Conservation (phyloP, 805 yeast species). For the Zygosaccharomyces pseudorouxii region DNA sequence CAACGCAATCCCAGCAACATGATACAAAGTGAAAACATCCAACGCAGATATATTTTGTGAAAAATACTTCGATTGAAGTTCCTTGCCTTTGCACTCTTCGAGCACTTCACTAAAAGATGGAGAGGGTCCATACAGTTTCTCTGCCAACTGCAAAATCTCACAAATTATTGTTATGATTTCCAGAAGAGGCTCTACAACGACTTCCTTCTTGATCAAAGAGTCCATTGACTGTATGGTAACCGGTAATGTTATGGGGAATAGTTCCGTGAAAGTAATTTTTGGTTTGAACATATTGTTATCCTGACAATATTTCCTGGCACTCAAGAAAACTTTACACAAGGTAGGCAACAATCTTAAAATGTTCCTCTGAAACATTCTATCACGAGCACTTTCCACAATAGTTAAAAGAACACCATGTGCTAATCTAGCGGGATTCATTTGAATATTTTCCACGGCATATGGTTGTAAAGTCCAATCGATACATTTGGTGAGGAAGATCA, state of each 20-base stretch:
- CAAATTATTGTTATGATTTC: conserved; percentile 64
- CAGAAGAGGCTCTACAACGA: conserved; percentile 63
- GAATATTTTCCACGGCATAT: conserved; percentile 46
- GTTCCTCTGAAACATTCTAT: conserved; percentile 42
- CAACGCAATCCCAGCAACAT: conserved; percentile 48
- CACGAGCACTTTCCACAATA: conserved; percentile 41
- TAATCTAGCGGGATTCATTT: conserved; percentile 49
- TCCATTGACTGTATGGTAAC: conserved; percentile 63
- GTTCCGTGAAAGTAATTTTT: conserved; percentile 58
- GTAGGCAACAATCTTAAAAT: conserved; percentile 52
- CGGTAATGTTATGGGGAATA: conserved; percentile 69
- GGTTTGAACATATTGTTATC: conserved; percentile 42
- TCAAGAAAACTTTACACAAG: conserved; percentile 47
- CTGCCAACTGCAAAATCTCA: conserved; percentile 49
- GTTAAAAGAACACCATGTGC: conserved; percentile 57
- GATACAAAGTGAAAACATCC: conserved; percentile 41
- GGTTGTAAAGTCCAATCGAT: conserved; percentile 58
- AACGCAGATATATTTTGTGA: conserved; percentile 39
- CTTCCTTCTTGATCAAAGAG: conserved; percentile 64
- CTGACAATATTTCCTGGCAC: conserved; percentile 47
- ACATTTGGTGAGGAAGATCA: conserved; percentile 41
- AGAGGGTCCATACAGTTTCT: conserved; percentile 37
- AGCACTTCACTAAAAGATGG: conserved; percentile 44
- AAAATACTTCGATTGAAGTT: conserved; percentile 41
- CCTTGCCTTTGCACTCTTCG: conserved; percentile 35